A percentile compares a stretch with the other conserved stretches of the same genome.
These are phyloP conservation scores for Talaromyces sp. DNA, from an alignment of 2,329 filamentous ascomycete species.

Conservation along the genomic window DNA sequence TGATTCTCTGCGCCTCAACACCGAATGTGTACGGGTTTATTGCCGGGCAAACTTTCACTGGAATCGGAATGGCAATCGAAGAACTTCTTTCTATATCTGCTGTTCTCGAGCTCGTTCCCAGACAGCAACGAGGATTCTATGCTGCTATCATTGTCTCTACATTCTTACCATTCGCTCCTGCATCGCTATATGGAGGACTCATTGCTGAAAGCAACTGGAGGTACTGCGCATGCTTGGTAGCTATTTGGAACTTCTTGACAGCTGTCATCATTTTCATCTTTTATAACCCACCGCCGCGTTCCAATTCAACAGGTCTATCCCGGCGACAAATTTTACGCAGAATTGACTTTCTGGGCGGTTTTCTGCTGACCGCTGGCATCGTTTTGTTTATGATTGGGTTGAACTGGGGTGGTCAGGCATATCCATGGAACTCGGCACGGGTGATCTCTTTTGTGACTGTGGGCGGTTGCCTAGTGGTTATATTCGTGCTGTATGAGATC, in stretches of 20 bases:
- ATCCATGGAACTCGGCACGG: conserved; percentile 13
- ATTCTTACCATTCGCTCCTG: background rate
- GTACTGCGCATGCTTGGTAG: background rate
- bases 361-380: conserved; percentile 22
- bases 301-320: background rate
- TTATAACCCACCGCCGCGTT: background rate
- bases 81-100: background rate
- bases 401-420: conserved; percentile 21
- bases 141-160: background rate
- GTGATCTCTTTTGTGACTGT: background rate
- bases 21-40: background rate
- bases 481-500: background rate
- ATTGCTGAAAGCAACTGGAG: background rate
- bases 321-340: background rate
- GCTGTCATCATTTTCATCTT: background rate
- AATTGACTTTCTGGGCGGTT: conserved; percentile 23
- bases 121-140: background rate
- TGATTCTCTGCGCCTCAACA: background rate
- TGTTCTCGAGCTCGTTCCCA: background rate
- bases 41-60: background rate
- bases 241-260: background rate
- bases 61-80: background rate
- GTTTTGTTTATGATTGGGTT: conserved; percentile 25
- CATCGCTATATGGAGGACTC: background rate
- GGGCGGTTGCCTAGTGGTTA: background rate